Percentiles rank a stretch among this genome's conserved stretches.
These are phyloP conservation scores for Penicillium tannophilum DNA, from an alignment of 495 filamentous ascomycete genomes.

Conservation along the genomic window DNA sequence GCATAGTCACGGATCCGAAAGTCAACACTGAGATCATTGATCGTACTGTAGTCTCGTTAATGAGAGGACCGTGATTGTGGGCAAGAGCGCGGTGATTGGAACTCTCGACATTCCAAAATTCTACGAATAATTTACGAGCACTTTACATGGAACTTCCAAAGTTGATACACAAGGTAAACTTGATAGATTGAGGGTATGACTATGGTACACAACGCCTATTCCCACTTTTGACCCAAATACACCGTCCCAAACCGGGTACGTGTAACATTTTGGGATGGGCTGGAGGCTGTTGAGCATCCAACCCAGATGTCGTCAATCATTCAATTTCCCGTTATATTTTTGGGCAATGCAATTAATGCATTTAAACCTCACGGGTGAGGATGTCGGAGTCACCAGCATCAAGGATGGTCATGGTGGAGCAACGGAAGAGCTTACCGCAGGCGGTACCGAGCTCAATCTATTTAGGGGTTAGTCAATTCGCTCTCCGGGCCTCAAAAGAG, in stretches of 20 bases:
- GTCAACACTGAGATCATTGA: too few species aligned
- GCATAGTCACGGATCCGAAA: not conserved
- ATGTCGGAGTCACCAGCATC: conserved; percentile 85
- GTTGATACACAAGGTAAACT: not conserved
- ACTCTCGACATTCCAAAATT: too few species aligned
- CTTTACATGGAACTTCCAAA: not conserved
- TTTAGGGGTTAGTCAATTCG: conserved; percentile 5
- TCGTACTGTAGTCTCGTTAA: too few species aligned
- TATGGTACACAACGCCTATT: conserved; percentile 9
- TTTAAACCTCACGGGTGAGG: conserved; percentile 8
- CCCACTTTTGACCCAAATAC: conserved; percentile 2
- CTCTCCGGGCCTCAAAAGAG: conserved; percentile 28
- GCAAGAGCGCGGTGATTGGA: too few species aligned
- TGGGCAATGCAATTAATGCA: not conserved
- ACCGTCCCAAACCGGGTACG: not conserved
- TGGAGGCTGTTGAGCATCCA: not conserved
- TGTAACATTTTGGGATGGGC: not conserved
- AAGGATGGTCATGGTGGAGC: conserved; percentile 90
- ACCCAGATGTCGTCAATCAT: conserved; percentile 8
- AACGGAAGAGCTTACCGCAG: conserved; percentile 78
- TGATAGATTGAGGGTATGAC: conserved; percentile 9
- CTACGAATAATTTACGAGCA: too few species aligned
- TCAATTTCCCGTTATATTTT: conserved; percentile 4
- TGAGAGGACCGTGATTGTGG: too few species aligned
- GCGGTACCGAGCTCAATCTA: conserved; percentile 64